Conservation (phyloP, 1,284 basidiomycete species). For the Puccinia triticina region DNA sequence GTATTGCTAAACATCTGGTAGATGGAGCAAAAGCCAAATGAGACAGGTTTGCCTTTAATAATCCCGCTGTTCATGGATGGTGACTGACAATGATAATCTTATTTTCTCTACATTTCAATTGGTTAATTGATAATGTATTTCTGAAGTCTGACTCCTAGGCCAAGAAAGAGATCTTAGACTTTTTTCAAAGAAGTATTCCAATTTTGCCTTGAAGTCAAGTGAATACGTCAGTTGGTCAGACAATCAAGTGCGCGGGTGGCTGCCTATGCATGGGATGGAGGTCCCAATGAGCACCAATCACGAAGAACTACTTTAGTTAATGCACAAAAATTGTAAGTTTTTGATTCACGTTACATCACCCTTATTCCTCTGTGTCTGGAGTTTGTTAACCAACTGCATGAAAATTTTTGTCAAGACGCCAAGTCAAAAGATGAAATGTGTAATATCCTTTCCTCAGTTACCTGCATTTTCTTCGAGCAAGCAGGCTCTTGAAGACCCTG, state of each 20-base stretch:
- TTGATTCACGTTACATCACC: not conserved
- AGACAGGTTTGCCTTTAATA: constrained; percentile 5
- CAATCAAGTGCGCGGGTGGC: constrained; percentile 57
- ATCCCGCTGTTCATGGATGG: constrained; percentile 58
- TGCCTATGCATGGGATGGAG: constrained; percentile 55
- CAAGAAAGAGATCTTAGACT: constrained; percentile 54
- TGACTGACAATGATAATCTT: constrained; percentile 62
- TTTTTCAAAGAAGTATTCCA: constrained; percentile 57
- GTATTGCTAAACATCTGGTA: constrained; percentile 58
- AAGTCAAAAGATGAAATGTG: constrained; percentile 54
- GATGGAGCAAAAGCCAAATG: constrained; percentile 71
- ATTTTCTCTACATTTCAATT: constrained; percentile 62
- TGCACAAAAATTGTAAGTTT: constrained; percentile 67
- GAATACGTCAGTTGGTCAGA: constrained; percentile 58
- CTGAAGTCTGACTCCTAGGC: constrained; percentile 70
- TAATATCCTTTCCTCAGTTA: constrained; percentile 51
- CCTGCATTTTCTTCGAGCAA: constrained; percentile 52
- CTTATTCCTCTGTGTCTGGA: constrained; percentile 51
- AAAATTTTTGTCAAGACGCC: constrained; percentile 52
- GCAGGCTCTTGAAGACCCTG: constrained; percentile 54
- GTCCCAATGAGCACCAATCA: constrained; percentile 61
- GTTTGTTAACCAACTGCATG: constrained; percentile 52
- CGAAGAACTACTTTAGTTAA: constrained; percentile 71
- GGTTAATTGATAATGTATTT: constrained; percentile 77
- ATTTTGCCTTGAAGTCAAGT: constrained; percentile 53